Base-by-base conservation (phyloP, 1,284 basidiomycete genomes). In the Phaffia rhodozyma region DNA sequence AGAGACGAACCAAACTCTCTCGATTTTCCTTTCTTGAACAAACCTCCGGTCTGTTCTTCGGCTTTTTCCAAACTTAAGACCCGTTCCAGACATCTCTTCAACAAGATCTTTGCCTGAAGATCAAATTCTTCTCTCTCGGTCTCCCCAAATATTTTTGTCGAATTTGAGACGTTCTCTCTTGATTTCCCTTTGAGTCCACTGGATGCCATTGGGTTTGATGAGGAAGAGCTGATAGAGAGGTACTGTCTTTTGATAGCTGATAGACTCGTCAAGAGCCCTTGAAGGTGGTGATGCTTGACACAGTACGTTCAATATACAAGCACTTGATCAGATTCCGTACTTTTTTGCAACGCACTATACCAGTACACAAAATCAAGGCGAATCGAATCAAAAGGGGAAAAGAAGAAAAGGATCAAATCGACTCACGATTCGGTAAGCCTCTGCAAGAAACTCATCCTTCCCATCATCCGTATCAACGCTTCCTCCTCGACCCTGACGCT, bases 51-150 rank as follows among this genome's bases (percentile, higher is more conserved):
- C 30, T 50, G 32, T 32, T 63, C 61, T 38, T 55, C 61, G 32
- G 43, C 34, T 47, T n/a, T 50, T 27, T 58, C 43, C 4, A 59
- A n/a, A 27, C 20, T 47, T 23, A 58, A 9, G 5, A 48, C 43
- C 48, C 51, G 50, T 21, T 43, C 78, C 6, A 79, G 74, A 64
- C 78, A 80, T 67, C 75, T 72, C 67, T 79, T 75, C 55, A 82
- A 68, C 6, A 79, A 77, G 67, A 81, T 75, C 67, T 79, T 79
- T 34, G 78, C 77, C 66, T 79, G 75, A 61, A 79, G 75, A 72
- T 82, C 81, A 62, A 82, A 79, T 73, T 82, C 80, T 68, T 82
- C 81, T 58, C 80, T 71, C 67, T 82, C 80, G 23, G 75, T 72
- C 61, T 82, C 81, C 3, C 70, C 78, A 11, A 82, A 71, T 56